phyloP scores from a whole-genome alignment of 768 basidiomycete species.

The Phaeotremella fagi region DNA sequence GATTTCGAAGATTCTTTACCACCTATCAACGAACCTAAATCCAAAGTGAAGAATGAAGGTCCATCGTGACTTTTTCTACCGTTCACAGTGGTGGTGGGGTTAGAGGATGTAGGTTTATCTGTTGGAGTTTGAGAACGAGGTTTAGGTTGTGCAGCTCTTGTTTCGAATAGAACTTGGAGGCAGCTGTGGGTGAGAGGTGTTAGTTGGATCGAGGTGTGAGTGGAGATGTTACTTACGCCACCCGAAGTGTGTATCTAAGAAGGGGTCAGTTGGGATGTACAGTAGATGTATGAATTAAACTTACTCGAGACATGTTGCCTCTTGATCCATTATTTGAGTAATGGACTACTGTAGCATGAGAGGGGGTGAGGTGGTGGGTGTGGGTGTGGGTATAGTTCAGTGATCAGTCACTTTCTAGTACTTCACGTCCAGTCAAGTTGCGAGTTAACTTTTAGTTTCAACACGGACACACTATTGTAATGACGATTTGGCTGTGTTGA shows the following conservation, averaged over 20 bases:
- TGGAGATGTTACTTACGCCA: conserved; percentile 20
- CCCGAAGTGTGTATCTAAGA: conserved; percentile 27
- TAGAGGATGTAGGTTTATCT: background rate
- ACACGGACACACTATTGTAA: no score
- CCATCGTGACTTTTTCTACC: conserved; percentile 16
- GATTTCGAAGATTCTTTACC: conserved; percentile 54
- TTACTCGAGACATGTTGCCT: no score
- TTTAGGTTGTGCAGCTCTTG: conserved; percentile 8
- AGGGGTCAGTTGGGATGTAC: no score
- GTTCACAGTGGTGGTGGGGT: background rate
- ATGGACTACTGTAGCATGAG: no score
- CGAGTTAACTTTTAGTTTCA: no score
- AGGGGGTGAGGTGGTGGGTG: no score
- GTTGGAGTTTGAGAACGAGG: background rate
- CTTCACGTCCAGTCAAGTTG: no score
- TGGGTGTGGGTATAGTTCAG: no score
- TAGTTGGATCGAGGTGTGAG: background rate
- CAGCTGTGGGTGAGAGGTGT: background rate
- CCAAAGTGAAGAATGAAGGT: conserved; percentile 28
- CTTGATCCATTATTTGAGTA: no score
- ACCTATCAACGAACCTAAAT: conserved; percentile 23
- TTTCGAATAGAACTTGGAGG: conserved; percentile 1
- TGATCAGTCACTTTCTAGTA: no score
- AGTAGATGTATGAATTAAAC: no score
- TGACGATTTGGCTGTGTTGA: no score